Base-by-base conservation (phyloP, 495 filamentous ascomycete genomes). In the Halenospora varia region DNA sequence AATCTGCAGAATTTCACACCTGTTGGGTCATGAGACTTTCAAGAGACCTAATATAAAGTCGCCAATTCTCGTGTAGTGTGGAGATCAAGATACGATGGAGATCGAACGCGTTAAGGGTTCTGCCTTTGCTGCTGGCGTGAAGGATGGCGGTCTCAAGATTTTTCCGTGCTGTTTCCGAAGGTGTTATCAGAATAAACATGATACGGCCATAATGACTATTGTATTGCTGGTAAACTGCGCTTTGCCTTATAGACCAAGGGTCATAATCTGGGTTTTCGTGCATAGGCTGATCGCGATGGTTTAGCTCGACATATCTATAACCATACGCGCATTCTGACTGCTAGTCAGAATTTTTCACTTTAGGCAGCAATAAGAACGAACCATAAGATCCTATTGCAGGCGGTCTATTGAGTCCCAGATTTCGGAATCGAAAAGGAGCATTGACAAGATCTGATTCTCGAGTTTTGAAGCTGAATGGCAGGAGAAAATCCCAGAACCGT, bases 241-340 rank as follows among this genome's bases (percentile, higher is more conserved):
- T 66, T 48, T 71, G 68, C n/a, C 68, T 60, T 9, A 69, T 58
- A 9, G 68, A 71, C 68, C 68, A 71, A 52, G 65, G 61, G 17
- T 51, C 53, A 41, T 66, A 48, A 26, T 49, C 56, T 6, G 57
- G 44, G 40, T 60, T 45, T 9, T 20, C 44, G 18, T 50, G 2
- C 4, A 42, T 8, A 19, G 17, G 0, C 3, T 19, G 10, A 1
- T 20, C 22, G 17, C 69, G 61, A 20, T 59, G 39, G 39, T 70
- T 68, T 10, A 53, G 35, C 17, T 66, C 60, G 10, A 60, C 67
- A 53, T 67, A 67, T 35, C 66, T 61, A 19, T 68, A 61, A 0
- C 60, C 57, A 46, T 66, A 71, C 1, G 65, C 62, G 18, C 54
- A 59, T 60, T 71, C 69, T 69, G 26, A 20, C 17, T 17, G 29